These are phyloP conservation scores for Zoysia matrella DNA, from an alignment of 202 grass and related monocot species.

Conservation along the genomic window DNA sequence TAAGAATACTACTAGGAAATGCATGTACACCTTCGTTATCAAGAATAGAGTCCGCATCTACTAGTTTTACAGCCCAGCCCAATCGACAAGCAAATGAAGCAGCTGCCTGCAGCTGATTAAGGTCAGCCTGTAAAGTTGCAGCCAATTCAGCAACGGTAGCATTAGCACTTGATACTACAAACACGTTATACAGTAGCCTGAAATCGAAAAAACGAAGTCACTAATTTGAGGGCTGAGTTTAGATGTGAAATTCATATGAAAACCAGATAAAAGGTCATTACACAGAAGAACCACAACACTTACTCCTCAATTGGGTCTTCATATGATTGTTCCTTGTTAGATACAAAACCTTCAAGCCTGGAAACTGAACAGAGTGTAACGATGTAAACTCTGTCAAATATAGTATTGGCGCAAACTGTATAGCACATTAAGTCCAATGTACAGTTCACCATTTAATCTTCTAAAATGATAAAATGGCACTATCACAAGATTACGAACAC, in stretches of 20 bases:
- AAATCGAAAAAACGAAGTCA: conserved; percentile 48
- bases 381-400: conserved; percentile 44
- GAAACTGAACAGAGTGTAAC: conserved; percentile 78
- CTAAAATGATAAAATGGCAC: conserved; percentile 20
- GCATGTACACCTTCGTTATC: conserved; percentile 52
- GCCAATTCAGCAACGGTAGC: conserved; percentile 97
- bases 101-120: conserved; percentile 85
- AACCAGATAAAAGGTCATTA: conserved; percentile 19
- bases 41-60: conserved; percentile 78
- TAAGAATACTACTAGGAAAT: conserved; percentile 74
- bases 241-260: conserved; percentile 27
- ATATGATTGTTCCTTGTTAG: conserved; percentile 96
- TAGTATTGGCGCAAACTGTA: conserved; percentile 21
- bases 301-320: conserved; percentile 99
- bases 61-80: conserved; percentile 89
- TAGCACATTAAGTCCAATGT: conserved; percentile 1
- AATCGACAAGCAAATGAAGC: conserved; percentile 96
- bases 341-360: conserved; percentile 97
- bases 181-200: conserved; percentile 96
- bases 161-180: conserved; percentile 98
- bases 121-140: conserved; percentile 89
- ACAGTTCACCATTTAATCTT: conserved; percentile 6
- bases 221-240: conserved; percentile 37
- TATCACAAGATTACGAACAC: conserved; percentile 9
- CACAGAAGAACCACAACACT: conserved; percentile 29